These are phyloP conservation scores for Lachnellula cervina DNA, from an alignment of 2,329 filamentous ascomycete genomes.

Conservation along the genomic window DNA sequence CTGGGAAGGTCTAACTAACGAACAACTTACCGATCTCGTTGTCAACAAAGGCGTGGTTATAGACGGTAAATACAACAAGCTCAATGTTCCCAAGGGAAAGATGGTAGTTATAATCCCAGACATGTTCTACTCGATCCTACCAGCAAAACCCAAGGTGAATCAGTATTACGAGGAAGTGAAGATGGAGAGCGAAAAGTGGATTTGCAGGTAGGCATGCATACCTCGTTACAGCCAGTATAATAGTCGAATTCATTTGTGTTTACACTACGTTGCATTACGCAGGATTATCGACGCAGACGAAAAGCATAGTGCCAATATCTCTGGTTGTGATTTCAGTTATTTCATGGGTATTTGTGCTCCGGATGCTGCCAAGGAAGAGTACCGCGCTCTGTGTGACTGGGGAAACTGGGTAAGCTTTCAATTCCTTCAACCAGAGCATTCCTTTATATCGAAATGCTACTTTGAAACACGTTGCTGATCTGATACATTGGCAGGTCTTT, in stretches of 20 bases:
- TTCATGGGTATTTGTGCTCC: slow-evolving; percentile 8
- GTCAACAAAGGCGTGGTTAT: neutral
- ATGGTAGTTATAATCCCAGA: slow-evolving; percentile 4
- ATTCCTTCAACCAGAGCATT: no score
- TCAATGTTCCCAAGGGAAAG: neutral
- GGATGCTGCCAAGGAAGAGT: slow-evolving; percentile 4
- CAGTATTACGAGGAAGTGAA: slow-evolving; percentile 2
- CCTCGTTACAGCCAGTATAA: no score
- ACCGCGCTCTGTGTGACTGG: slow-evolving; percentile 8
- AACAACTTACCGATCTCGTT: neutral
- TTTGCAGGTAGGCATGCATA: neutral
- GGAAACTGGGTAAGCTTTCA: slow-evolving; percentile 8
- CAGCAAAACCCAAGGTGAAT: slow-evolving; percentile 1
- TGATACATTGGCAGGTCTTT: slow-evolving; percentile 1
- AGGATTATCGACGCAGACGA: no score
- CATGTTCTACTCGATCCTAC: slow-evolving; percentile 6
- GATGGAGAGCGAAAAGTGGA: neutral
- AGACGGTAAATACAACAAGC: neutral
- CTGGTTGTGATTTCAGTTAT: slow-evolving; percentile 3
- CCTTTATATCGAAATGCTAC: no score
- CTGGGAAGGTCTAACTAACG: neutral
- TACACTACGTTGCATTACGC: no score
- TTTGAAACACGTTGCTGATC: neutral
- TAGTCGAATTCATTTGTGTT: no score
- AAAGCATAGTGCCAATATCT: neutral